These are phyloP conservation scores for Pinus albicaulis DNA, from an alignment of 75 land plant species.

Conservation along the genomic window DNA sequence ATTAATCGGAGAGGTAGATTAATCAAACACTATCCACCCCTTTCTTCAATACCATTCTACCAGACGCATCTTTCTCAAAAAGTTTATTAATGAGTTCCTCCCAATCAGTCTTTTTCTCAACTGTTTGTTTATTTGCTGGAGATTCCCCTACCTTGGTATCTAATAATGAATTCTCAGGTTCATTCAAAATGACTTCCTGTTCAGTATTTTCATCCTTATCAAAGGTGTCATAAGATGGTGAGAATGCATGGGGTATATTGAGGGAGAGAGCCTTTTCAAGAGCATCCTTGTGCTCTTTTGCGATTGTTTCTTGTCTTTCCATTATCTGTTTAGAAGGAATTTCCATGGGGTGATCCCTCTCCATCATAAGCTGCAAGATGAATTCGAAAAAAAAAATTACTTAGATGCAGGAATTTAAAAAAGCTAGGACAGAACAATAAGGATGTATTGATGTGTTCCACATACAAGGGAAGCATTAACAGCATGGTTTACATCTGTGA, in stretches of 20 bases:
- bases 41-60: constrained; percentile 24
- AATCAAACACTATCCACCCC: constrained; percentile 4
- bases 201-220: constrained; percentile 11
- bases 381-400: neutral
- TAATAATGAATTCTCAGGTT: neutral
- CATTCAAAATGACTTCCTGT: neutral
- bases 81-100: constrained; percentile 51
- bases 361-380: constrained; percentile 28
- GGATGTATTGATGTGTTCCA: neutral
- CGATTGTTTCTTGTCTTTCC: constrained; percentile 48
- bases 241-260: constrained; percentile 66
- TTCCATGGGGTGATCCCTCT: constrained; percentile 11
- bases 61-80: constrained; percentile 38
- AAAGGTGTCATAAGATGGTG: constrained; percentile 4
- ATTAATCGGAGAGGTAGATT: neutral
- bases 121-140: neutral
- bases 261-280: constrained; percentile 71
- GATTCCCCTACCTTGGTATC: neutral
- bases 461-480: neutral
- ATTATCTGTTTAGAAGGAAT: constrained; percentile 53
- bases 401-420: constrained; percentile 5
- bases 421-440: neutral
- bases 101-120: constrained; percentile 37
- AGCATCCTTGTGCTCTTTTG: constrained; percentile 72
- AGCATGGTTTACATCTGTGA: neutral